Evolutionary conservation across 1,139 yeast species (phyloP).

Genomic region (Candida sp.): DNA sequence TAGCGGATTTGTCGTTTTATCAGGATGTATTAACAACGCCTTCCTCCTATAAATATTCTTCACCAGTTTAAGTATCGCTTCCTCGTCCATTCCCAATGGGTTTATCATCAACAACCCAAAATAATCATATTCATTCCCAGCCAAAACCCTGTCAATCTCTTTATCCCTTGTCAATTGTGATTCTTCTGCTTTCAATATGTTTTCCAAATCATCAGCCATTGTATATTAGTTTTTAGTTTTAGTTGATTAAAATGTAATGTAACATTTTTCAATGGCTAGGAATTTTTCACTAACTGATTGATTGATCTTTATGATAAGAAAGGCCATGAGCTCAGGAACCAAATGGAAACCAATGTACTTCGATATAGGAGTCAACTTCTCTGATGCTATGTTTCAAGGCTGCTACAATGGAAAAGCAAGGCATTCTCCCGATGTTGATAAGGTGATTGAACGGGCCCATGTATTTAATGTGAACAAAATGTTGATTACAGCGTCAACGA

Average conservation of each 20-base stretch:
- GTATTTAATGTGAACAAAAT: slow-evolving; percentile 62
- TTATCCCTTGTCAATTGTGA: slow-evolving; percentile 38
- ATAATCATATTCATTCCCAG: slow-evolving; percentile 47
- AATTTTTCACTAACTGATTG: background rate
- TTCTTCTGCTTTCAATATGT: slow-evolving; percentile 32
- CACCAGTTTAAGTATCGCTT: slow-evolving; percentile 28
- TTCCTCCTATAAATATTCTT: slow-evolving; percentile 53
- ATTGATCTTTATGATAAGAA: background rate
- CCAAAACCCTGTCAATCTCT: slow-evolving; percentile 55
- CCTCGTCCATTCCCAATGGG: slow-evolving; percentile 31
- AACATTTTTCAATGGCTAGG: background rate
- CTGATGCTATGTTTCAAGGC: slow-evolving; percentile 89
- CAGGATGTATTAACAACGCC: slow-evolving; percentile 68
- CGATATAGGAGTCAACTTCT: slow-evolving; percentile 74
- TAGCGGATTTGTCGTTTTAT: slow-evolving; percentile 49
- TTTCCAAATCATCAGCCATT: slow-evolving; percentile 28
- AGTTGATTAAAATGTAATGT: too few relatives aligned
- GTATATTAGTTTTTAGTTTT: too few relatives aligned
- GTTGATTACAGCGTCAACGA: slow-evolving; percentile 80
- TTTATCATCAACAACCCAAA: slow-evolving; percentile 54
- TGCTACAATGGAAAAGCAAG: slow-evolving; percentile 50
- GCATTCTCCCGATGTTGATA: slow-evolving; percentile 66
- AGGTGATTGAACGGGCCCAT: slow-evolving; percentile 66
- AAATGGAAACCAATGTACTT: slow-evolving; percentile 44
- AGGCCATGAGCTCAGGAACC: slow-evolving; percentile 2